Evolutionary conservation across 768 basidiomycete genomes (phyloP).

Genomic region (Mycena olivaceomarginata): DNA sequence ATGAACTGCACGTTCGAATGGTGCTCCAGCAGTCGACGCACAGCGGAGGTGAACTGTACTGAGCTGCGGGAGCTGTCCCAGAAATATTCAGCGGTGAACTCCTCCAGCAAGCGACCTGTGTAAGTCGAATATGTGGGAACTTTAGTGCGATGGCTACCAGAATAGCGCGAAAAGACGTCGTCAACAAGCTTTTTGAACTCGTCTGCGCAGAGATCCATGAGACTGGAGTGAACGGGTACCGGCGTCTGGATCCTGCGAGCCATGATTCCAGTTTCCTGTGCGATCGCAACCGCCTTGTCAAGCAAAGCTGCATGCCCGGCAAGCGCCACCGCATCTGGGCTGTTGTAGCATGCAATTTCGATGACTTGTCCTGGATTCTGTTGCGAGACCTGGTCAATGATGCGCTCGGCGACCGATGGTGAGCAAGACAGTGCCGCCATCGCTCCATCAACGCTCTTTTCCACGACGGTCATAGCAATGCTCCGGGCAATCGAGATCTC

Average conservation of each 20-base stretch:
- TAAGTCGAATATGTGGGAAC: slow-evolving; percentile 60
- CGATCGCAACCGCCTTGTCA: slow-evolving; percentile 54
- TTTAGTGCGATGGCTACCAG: slow-evolving; percentile 49
- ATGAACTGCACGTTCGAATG: slow-evolving; percentile 48
- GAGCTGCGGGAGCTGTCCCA: slow-evolving; percentile 62
- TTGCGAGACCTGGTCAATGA: slow-evolving; percentile 40
- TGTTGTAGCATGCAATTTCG: slow-evolving; percentile 66
- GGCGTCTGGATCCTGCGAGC: slow-evolving; percentile 59
- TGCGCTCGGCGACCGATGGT: slow-evolving; percentile 47
- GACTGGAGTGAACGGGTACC: slow-evolving; percentile 60
- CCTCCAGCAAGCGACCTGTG: slow-evolving; percentile 49
- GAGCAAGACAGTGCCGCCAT: slow-evolving; percentile 67
- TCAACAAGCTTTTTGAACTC: slow-evolving; percentile 50
- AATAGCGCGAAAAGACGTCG: slow-evolving; percentile 56
- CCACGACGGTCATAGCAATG: slow-evolving; percentile 54
- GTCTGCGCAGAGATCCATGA: slow-evolving; percentile 59
- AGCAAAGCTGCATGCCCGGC: slow-evolving; percentile 54
- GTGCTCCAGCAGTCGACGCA: slow-evolving; percentile 47
- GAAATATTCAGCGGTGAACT: slow-evolving; percentile 60
- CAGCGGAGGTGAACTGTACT: slow-evolving; percentile 59
- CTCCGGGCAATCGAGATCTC: slow-evolving; percentile 57
- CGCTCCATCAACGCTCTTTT: slow-evolving; percentile 45
- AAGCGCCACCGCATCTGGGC: slow-evolving; percentile 58
- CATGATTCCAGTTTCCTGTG: slow-evolving; percentile 52
- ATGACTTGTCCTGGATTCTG: neutral